Evolutionary conservation across 345 rosid species (phyloP).

Genomic region (Leavenworthia alabamica): DNA sequence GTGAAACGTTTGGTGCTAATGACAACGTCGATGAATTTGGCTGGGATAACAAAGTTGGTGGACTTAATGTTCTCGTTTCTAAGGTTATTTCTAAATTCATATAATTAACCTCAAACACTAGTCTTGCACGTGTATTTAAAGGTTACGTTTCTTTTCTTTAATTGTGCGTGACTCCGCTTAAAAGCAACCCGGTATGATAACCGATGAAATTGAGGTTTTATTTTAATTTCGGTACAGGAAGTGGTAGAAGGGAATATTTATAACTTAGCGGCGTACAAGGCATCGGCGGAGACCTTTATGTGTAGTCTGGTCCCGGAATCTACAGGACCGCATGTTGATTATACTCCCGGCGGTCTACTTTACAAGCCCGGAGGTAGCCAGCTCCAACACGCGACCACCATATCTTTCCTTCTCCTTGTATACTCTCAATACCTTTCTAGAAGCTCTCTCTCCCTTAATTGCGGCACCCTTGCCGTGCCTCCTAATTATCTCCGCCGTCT

Average conservation of each 20-base stretch:
- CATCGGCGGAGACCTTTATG: conserved; percentile 94
- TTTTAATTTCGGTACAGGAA: conserved; percentile 39
- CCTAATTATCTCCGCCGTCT: conserved; percentile 61
- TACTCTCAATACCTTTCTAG: conserved; percentile 71
- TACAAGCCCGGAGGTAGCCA: conserved; percentile 97
- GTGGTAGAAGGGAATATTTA: conserved; percentile 56
- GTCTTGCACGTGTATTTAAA: conserved; percentile 17
- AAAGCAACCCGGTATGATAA: not conserved
- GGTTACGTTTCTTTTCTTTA: conserved; percentile 3
- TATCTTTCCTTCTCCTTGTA: conserved; percentile 76
- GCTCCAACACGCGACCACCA: conserved; percentile 84
- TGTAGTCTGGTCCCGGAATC: conserved; percentile 80
- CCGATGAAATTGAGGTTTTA: not conserved
- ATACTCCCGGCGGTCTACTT: conserved; percentile 83
- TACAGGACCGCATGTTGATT: conserved; percentile 57
- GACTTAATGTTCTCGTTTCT: conserved; percentile 83
- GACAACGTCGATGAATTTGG: conserved; percentile 93
- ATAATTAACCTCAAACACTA: not conserved
- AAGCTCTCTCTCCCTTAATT: conserved; percentile 54
- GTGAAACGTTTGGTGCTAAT: conserved; percentile 80
- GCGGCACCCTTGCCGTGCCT: conserved; percentile 44
- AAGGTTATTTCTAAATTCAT: conserved; percentile 41
- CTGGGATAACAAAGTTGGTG: conserved; percentile 98
- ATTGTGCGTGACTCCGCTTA: conserved; percentile 21
- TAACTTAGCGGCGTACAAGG: conserved; percentile 66